Evolutionary conservation across 2,329 filamentous ascomycete species (phyloP), one percentile per base, ranked within the genome.

Genomic region (Pestalotiopsis sp.): DNA sequence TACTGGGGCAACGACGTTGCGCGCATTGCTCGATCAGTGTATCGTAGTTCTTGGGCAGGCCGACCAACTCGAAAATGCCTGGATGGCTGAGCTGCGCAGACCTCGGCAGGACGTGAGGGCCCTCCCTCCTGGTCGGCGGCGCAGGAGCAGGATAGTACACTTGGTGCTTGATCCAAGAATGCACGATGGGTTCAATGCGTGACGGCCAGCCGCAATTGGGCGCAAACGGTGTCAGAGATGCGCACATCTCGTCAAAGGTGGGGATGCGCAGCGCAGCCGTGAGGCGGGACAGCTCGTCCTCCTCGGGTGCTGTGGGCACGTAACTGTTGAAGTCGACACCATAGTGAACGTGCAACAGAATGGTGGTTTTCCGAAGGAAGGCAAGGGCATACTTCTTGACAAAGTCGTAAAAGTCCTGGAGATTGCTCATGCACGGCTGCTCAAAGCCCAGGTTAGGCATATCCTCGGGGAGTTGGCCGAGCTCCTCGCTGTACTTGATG

Each of bases 11-110:
- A 64, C 88, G 90, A 66, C 92, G 86, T 71, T 90, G 91, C 73
- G 96, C 95, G 31, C 94, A 93, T 80, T 97, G 95, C 76, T 98
- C 95, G 69, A 97, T 97, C 49, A 99, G 85, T 2, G 90, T 92
- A 79, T 98, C 96, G 78, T 94, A 99, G 75, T 95, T 94, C 80
- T 93, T 93, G 0, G 96, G 96, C 63, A 99, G 83, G 1, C 96
- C 96, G 13, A 99, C 91, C 27, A 99, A 88, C 79, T 99, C 96
- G 76, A 96, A 97, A 71, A 99, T 97, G 61, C 90, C 92, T 0
- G 96, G 97, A 78, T 99, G 96, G 67, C 92, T 91, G 74, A 88
- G 74, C 72, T 86, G 79, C 45, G 86, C 86, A 7, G 86, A 85
- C 17, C 72, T 69, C 20, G 81, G 80, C 67, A 78, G 76, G 7